These are phyloP conservation scores for Dimocarpus longan DNA, from an alignment of 345 rosid species.

Conservation along the genomic window DNA sequence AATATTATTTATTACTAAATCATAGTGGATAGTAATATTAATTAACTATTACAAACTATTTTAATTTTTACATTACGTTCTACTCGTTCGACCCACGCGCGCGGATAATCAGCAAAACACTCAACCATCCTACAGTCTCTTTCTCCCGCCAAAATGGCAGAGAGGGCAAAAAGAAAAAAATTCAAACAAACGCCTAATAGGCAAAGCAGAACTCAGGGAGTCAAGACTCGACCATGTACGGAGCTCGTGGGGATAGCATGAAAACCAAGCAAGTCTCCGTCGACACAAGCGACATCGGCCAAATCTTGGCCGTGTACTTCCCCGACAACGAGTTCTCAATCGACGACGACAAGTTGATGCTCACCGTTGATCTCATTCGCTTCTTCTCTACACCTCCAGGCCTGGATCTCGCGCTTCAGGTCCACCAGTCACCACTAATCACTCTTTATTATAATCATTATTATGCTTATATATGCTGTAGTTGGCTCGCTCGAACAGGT, in stretches of 20 bases:
- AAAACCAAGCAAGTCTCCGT: slow-evolving; percentile 25
- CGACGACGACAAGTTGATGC: slow-evolving; percentile 54
- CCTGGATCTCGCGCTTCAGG: slow-evolving; percentile 64
- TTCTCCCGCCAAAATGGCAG: slow-evolving; percentile 34
- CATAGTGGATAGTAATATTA: too few relatives aligned
- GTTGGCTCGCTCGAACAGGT: slow-evolving; percentile 47
- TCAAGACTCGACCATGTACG: slow-evolving; percentile 33
- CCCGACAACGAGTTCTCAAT: slow-evolving; percentile 56
- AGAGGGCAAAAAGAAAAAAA: not conserved
- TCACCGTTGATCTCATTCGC: slow-evolving; percentile 59
- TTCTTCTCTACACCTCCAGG: slow-evolving; percentile 66
- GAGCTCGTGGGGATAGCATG: slow-evolving; percentile 32
- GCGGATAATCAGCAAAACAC: not conserved
- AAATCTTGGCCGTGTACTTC: slow-evolving; percentile 55
- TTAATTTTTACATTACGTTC: too few relatives aligned
- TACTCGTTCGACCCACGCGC: too few relatives aligned
- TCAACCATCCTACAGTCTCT: not conserved
- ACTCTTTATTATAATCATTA: not conserved
- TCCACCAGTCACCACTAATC: slow-evolving; percentile 13
- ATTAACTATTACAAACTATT: too few relatives aligned
- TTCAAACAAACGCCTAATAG: slow-evolving; percentile 12
- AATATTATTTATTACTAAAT: too few relatives aligned
- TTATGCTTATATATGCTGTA: not conserved
- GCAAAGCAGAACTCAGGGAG: not conserved
- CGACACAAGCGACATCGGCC: slow-evolving; percentile 40